Base-by-base conservation (phyloP, 2,329 filamentous ascomycete species). In the Sarocladium kiliense region DNA sequence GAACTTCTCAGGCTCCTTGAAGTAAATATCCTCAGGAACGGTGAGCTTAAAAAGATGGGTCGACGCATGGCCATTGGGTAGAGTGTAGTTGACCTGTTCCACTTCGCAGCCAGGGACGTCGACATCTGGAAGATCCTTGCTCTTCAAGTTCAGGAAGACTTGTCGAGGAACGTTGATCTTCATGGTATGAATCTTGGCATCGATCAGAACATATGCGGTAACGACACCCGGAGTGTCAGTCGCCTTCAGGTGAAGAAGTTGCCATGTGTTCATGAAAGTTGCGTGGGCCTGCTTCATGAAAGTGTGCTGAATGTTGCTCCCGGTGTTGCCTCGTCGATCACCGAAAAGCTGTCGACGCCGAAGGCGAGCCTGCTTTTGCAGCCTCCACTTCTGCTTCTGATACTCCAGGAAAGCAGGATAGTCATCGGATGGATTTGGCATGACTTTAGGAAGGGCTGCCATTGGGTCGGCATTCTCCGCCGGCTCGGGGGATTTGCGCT, bases 341-440 rank as follows among this genome's bases (percentile, higher is more conserved):
- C 94, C 94, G 64, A 99, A 99, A 1, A 99, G 77, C 68, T 99
- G 94, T 50, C 93, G 84, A 60, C 95, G 82, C 42, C 93, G 86
- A 58, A 87, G 80, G 21, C 94, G 85, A 32, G 93, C 91, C 68
- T 96, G 88, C 66, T 91, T 96, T 68, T 99, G 94, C 36, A 97
- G 87, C 74, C 93, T 97, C 94, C 94, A 99, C 71, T 99, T 99
- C 74, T 92, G 85, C 72, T 99, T 99, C 68, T 99, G 94, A 65
- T 97, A 97, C 65, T 88, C 81, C 54, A 99, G 70, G 77, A 96
- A 99, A 0, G 84, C 90, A 18, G 84, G 76, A 62, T 99, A 99
- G 69, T 99, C 88, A 50, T 94, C 85, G 0, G 85, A 89, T 19
- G 94, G 88, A 23, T 81, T 82, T 1, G 94, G 93, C 88, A 96